A percentile compares a stretch with the other conserved stretches of the same genome.
Conservation (phyloP, 306 rosid species). For the Delonix regia region DNA sequence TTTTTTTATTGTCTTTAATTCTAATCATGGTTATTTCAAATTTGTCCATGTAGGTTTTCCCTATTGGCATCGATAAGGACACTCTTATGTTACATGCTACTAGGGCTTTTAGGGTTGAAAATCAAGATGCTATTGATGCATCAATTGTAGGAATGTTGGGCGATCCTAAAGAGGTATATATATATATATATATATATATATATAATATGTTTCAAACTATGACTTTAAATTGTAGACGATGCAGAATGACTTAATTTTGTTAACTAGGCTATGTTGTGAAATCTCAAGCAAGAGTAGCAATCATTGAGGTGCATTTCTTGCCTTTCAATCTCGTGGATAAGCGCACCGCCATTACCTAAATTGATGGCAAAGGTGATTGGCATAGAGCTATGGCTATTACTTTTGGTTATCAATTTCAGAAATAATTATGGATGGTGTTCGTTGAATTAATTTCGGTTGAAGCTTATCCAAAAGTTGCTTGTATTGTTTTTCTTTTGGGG, state of each 20-base stretch:
- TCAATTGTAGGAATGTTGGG: constrained; percentile 77
- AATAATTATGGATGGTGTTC: background rate
- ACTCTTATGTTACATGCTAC: constrained; percentile 62
- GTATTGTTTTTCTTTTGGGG: background rate
- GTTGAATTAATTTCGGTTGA: background rate
- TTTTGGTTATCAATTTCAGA: background rate
- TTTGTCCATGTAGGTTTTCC: constrained; percentile 55
- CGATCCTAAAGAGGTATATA: too few species aligned
- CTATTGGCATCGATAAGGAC: constrained; percentile 49
- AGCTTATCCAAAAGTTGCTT: background rate
- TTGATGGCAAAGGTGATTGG: too few species aligned
- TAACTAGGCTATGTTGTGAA: background rate
- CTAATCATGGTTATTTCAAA: constrained; percentile 29
- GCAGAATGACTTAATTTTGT: constrained; percentile 7
- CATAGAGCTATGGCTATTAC: background rate
- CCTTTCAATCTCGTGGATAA: too few species aligned
- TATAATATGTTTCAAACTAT: background rate
- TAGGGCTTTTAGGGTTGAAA: constrained; percentile 77
- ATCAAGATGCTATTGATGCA: constrained; percentile 88
- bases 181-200: too few species aligned
- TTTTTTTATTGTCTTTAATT: background rate
- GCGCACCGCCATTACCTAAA: too few species aligned
- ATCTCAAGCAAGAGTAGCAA: too few species aligned
- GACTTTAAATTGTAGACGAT: background rate
- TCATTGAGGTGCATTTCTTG: too few species aligned